These are phyloP conservation scores for Yarrowia hollandica DNA, from an alignment of 805 yeast genomes.

Conservation along the genomic window DNA sequence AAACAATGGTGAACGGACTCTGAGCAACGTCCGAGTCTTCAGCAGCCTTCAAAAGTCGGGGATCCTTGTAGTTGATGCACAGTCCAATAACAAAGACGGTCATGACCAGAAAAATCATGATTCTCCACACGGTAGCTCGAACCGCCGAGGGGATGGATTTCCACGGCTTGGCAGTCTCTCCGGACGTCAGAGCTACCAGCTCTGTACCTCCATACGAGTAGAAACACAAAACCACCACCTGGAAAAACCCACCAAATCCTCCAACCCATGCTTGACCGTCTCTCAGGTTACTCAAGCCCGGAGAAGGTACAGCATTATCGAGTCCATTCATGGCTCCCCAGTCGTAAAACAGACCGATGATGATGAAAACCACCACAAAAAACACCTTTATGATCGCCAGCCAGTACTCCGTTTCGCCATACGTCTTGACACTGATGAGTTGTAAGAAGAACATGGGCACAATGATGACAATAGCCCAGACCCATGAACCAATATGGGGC, in stretches of 20 bases:
- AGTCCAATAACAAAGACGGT: slow-evolving; percentile 55
- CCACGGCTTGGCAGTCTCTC: slow-evolving; percentile 57
- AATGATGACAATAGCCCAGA: slow-evolving; percentile 52
- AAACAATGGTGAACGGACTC: slow-evolving; percentile 53
- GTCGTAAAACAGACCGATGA: slow-evolving; percentile 53
- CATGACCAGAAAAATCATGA: slow-evolving; percentile 52
- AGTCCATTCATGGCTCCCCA: slow-evolving; percentile 50
- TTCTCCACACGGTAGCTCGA: slow-evolving; percentile 53
- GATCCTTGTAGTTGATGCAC: slow-evolving; percentile 55
- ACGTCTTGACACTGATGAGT: slow-evolving; percentile 51
- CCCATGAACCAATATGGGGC: slow-evolving; percentile 50
- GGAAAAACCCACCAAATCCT: slow-evolving; percentile 35
- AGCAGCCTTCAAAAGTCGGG: slow-evolving; percentile 43
- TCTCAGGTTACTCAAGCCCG: slow-evolving; percentile 46
- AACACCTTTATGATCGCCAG: slow-evolving; percentile 62
- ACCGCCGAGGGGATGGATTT: slow-evolving; percentile 58
- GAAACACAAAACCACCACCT: slow-evolving; percentile 54
- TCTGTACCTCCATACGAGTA: slow-evolving; percentile 58
- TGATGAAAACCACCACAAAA: slow-evolving; percentile 61
- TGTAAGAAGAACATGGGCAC: slow-evolving; percentile 54
- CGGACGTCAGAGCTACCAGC: slow-evolving; percentile 57
- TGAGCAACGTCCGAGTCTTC: slow-evolving; percentile 46
- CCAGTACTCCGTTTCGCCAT: slow-evolving; percentile 65
- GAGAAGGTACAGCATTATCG: slow-evolving; percentile 36
- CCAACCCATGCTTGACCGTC: slow-evolving; percentile 32